Evolutionary conservation across 768 basidiomycete genomes (phyloP).

Genomic region (Tylopilus sp.): DNA sequence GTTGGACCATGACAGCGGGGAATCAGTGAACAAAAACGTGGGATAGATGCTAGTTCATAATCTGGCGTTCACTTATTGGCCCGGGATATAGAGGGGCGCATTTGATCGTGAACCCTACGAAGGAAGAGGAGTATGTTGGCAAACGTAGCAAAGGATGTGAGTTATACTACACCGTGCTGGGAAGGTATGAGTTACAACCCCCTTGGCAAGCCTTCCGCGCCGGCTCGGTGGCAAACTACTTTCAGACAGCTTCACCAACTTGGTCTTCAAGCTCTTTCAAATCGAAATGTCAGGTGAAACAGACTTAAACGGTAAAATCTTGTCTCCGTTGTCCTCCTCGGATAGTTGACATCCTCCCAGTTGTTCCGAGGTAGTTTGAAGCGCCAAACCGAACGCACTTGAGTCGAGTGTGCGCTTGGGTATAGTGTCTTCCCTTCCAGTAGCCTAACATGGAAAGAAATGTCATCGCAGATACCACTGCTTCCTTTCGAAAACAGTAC

Average conservation of each 20-base stretch:
- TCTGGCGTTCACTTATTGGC: background rate
- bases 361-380: background rate
- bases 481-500: background rate
- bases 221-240: background rate
- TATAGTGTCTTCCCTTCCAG: too few species aligned
- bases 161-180: too few species aligned
- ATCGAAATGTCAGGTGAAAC: background rate
- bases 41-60: background rate
- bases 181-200: background rate
- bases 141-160: background rate
- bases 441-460: background rate
- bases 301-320: background rate
- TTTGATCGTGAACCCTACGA: background rate
- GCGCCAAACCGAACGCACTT: constrained; percentile 6
- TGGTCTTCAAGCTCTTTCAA: background rate
- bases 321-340: background rate
- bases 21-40: background rate
- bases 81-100: background rate
- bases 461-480: background rate
- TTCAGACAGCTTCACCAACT: too few species aligned
- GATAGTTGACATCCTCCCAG: background rate
- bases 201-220: background rate
- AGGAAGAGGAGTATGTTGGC: background rate
- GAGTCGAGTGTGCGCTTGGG: constrained; percentile 2
- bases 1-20: background rate